phyloP scores from a whole-genome alignment of 257 asterid species.

The Sherardia arvensis region DNA sequence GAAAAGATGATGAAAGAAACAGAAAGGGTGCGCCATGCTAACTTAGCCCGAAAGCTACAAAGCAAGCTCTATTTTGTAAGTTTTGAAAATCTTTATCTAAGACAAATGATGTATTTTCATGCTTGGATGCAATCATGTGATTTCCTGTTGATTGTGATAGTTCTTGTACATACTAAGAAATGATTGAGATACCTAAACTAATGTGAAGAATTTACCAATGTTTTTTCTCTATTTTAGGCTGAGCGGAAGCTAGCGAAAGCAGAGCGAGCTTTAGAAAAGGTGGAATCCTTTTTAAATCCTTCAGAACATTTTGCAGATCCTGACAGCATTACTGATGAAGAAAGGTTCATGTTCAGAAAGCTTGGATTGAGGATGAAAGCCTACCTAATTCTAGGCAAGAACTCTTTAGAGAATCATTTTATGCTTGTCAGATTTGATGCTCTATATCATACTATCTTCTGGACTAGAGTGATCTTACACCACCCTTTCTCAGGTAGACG shows the following conservation, averaged over 20 bases:
- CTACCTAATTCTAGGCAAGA: constrained; percentile 81
- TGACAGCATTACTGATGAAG: constrained; percentile 74
- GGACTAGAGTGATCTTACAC: constrained; percentile 9
- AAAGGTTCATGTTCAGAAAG: constrained; percentile 95
- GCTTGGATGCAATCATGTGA: neutral
- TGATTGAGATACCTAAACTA: neutral
- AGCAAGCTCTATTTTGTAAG: constrained; percentile 70
- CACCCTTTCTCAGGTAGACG: constrained; percentile 72
- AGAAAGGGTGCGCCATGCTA: constrained; percentile 56
- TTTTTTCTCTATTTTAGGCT: constrained; percentile 41
- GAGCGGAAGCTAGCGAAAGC: constrained; percentile 65
- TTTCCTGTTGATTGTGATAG: neutral
- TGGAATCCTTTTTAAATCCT: constrained; percentile 67
- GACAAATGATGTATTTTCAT: neutral
- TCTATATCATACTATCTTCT: neutral
- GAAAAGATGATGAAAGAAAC: constrained; percentile 77
- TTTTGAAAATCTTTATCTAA: constrained; percentile 12
- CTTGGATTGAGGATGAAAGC: constrained; percentile 98
- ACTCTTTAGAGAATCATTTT: constrained; percentile 13
- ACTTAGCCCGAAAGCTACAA: constrained; percentile 77
- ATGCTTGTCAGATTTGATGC: neutral
- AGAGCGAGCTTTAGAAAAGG: constrained; percentile 69
- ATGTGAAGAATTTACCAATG: neutral
- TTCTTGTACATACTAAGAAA: neutral
- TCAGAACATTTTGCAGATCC: constrained; percentile 54